Evolutionary conservation across 176 grass and related monocot species (phyloP).

Genomic region (Rhipidocladum racemiflorum): DNA sequence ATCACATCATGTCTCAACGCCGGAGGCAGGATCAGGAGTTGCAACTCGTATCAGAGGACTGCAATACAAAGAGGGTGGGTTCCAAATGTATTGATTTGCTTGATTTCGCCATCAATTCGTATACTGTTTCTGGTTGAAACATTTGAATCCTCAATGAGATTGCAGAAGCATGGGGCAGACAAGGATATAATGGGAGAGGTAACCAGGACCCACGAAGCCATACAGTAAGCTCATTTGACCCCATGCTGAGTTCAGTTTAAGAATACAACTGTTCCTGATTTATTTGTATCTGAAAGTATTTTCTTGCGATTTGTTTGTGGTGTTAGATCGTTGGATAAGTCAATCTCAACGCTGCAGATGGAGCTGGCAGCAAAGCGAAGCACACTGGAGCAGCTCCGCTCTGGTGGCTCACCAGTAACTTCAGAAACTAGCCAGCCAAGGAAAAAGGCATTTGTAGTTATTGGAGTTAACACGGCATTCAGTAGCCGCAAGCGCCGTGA

Average conservation of each 20-base stretch:
- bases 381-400: constrained; percentile 44
- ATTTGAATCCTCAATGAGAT: constrained; percentile 12
- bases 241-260: constrained; percentile 10
- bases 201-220: constrained; percentile 83
- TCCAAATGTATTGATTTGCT: background rate
- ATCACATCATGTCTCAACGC: constrained; percentile 55
- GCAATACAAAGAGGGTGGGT: constrained; percentile 67
- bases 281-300: constrained; percentile 30
- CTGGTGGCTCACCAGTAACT: constrained; percentile 47
- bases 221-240: constrained; percentile 57
- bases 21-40: constrained; percentile 65
- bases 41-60: constrained; percentile 59
- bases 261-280: background rate
- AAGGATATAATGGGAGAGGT: constrained; percentile 95
- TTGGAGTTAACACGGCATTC: constrained; percentile 90
- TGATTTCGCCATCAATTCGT: constrained; percentile 11
- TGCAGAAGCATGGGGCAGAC: constrained; percentile 66
- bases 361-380: constrained; percentile 84
- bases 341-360: constrained; percentile 96
- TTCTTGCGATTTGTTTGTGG: constrained; percentile 34
- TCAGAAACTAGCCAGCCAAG: constrained; percentile 40
- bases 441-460: constrained; percentile 82
- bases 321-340: constrained; percentile 93
- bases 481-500: constrained; percentile 92
- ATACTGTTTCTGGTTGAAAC: constrained; percentile 18